Base-by-base conservation (phyloP, 495 filamentous ascomycete genomes). In the Rhypophila decipiens region DNA sequence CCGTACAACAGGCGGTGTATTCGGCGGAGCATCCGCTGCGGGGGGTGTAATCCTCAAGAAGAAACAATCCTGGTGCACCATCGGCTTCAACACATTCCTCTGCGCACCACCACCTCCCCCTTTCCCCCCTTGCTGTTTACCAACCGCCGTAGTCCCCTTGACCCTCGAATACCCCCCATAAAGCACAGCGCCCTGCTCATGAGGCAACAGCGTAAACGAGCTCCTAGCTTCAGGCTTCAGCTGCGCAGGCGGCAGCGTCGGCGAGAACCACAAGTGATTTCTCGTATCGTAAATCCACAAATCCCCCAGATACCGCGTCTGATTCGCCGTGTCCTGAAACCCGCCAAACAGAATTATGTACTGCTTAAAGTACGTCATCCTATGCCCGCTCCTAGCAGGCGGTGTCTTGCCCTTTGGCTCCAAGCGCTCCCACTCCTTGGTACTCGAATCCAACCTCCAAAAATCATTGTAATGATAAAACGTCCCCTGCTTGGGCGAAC, bases 391-490 rank as follows among this genome's bases (percentile, higher is more conserved):
- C 52, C 93, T 75, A 5, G 93, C 91, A 5, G 90, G 88, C 18
- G 93, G 93, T 0, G 82, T 79, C 63, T 90, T 89, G 39, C 87
- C 86, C 71, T 95, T 96, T 41, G 70, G 74, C 63, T 98, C 93
- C 22, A 98, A 62, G 23, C 88, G 80, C 36, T 80, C 85, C 93
- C 93, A 98, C 70, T 98, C 93, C 46, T 87, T 76, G 0, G 82
- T 78, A 5, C 76, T 72, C 0, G 88, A 81, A 43, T 96, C 88
- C 29, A 96, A 80, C 24, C 86, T 76, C 93, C 93, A 98, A 61
- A 97, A 96, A 61, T 96, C 93, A 64, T 95, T 95, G 70, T 98
- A 98, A 57, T 98, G 93, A 60, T 98, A 96, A 62, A 98, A 98
- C 1, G 91, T 98, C 3, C 93, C 93, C 63, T 98, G 93, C 58